A percentile compares a stretch with the other conserved stretches of the same genome.
Evolutionary conservation across 1,139 yeast genomes (phyloP).

Genomic region (Candida dubliniensis): DNA sequence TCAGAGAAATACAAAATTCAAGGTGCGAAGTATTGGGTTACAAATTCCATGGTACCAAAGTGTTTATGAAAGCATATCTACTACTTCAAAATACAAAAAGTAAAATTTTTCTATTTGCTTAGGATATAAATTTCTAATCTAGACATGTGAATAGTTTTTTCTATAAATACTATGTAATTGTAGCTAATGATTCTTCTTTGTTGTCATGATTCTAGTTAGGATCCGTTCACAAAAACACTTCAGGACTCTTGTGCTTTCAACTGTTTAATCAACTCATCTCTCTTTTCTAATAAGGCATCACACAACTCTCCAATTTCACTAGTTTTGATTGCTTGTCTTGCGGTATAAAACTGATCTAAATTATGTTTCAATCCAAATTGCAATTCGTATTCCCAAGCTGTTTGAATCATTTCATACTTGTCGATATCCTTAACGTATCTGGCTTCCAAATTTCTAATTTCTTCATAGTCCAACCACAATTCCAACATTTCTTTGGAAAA

Average conservation of each 20-base stretch:
- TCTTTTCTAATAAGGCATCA: conserved; percentile 60
- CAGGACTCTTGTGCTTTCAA: conserved; percentile 7
- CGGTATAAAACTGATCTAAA: conserved; percentile 67
- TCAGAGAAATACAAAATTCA: neutral
- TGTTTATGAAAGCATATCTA: too few species aligned
- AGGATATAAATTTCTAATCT: neutral
- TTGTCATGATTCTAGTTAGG: too few species aligned
- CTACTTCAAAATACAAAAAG: too few species aligned
- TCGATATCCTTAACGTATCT: conserved; percentile 91
- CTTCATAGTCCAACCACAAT: conserved; percentile 90
- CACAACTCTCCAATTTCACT: conserved; percentile 72
- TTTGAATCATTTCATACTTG: conserved; percentile 87
- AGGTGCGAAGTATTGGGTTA: neutral
- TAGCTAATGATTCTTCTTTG: too few species aligned
- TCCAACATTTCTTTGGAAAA: conserved; percentile 70
- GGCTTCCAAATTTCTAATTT: conserved; percentile 78
- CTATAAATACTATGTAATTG: neutral
- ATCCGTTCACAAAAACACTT: neutral
- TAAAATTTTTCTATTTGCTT: neutral
- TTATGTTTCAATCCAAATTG: conserved; percentile 52
- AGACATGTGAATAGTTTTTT: neutral
- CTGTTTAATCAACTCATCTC: conserved; percentile 32
- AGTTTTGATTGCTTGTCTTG: conserved; percentile 66
- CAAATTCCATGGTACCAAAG: too few species aligned
- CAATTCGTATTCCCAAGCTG: conserved; percentile 88